These are phyloP conservation scores for Amanita rubescens DNA, from an alignment of 768 basidiomycete genomes.

Conservation along the genomic window DNA sequence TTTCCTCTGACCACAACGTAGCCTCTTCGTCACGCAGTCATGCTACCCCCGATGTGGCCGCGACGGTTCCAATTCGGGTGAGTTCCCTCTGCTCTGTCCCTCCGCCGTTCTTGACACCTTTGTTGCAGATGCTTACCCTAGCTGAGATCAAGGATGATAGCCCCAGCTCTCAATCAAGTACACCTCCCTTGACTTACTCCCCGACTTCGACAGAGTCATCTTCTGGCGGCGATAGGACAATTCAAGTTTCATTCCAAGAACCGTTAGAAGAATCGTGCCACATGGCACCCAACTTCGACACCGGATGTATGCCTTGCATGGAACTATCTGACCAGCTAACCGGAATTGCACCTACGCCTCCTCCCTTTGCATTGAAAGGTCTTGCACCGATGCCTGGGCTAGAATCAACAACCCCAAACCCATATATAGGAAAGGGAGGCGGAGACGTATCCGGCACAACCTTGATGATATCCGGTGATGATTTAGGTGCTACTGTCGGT, in stretches of 20 bases:
- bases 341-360: background rate
- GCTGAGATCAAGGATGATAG: conserved; percentile 18
- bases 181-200: conserved; percentile 50
- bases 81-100: background rate
- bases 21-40: background rate
- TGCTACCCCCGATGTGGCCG: background rate
- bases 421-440: background rate
- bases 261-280: conserved; percentile 14
- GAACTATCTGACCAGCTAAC: conserved; percentile 8
- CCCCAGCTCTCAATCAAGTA: conserved; percentile 37
- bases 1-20: background rate
- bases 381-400: background rate
- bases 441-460: background rate
- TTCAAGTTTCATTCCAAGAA: conserved; percentile 52
- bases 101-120: background rate
- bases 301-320: conserved; percentile 9
- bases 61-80: background rate
- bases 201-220: conserved; percentile 54
- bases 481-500: background rate
- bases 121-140: background rate
- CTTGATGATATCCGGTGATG: background rate
- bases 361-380: background rate
- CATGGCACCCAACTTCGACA: conserved; percentile 15
- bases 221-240: conserved; percentile 45
- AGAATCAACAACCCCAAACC: background rate